These are phyloP conservation scores for Radiomyces spectabilis DNA, from an alignment of 192 early-diverging fungal species.

Conservation along the genomic window DNA sequence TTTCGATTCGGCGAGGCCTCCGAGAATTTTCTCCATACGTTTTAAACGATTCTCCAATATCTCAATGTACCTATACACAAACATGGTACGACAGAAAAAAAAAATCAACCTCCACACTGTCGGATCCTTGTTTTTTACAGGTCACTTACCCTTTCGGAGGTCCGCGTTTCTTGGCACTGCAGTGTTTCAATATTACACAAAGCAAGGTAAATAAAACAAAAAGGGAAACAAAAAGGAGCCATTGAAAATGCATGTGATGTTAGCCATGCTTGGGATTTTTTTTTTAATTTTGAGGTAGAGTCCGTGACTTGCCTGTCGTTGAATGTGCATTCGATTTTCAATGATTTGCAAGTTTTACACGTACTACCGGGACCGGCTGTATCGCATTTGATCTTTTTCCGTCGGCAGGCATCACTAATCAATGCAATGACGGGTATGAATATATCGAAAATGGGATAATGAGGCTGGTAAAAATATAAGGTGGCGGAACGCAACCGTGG, in stretches of 20 bases:
- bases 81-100: background rate
- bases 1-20: background rate
- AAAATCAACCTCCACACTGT: background rate
- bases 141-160: conserved; percentile 26
- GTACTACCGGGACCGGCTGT: conserved; percentile 6
- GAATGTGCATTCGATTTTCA: conserved; percentile 15
- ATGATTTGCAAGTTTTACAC: conserved; percentile 18
- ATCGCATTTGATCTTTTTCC: conserved; percentile 29
- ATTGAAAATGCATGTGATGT: background rate
- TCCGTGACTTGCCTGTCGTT: conserved; percentile 28
- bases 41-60: conserved; percentile 26
- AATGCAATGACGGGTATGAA: background rate
- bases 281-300: background rate
- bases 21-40: conserved; percentile 24
- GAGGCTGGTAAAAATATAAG: background rate
- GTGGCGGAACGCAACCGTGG: background rate
- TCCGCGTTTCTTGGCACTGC: conserved; percentile 28
- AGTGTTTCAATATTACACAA: background rate
- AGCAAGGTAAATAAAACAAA: background rate
- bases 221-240: background rate
- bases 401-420: conserved; percentile 22
- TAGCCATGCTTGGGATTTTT: background rate
- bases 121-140: background rate
- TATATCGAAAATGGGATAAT: background rate
- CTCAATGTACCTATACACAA: conserved; percentile 25